phyloP scores from a whole-genome alignment of 2,329 filamentous ascomycete species.

The Cadophora luteo-olivacea region DNA sequence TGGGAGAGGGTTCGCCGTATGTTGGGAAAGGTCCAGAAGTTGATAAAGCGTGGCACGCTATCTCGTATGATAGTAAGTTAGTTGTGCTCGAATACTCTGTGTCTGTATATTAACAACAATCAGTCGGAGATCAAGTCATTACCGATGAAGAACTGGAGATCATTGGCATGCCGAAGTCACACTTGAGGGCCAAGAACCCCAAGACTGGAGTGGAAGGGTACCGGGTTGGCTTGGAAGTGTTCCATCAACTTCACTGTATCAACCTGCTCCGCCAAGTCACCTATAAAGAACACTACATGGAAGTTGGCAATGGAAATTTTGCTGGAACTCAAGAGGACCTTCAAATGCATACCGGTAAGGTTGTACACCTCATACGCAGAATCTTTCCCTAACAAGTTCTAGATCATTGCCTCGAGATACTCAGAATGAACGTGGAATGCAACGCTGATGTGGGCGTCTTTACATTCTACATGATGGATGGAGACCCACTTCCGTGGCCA shows the following conservation, averaged over 20 bases:
- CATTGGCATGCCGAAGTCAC: slow-evolving; percentile 57
- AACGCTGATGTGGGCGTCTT: slow-evolving; percentile 61
- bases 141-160: slow-evolving; percentile 58
- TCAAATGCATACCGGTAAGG: slow-evolving; percentile 47
- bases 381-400: not conserved
- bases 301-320: slow-evolving; percentile 54
- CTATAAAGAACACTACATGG: slow-evolving; percentile 57
- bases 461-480: slow-evolving; percentile 56
- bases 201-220: slow-evolving; percentile 63
- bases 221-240: slow-evolving; percentile 57
- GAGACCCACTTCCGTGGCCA: slow-evolving; percentile 57
- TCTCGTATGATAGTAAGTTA: slow-evolving; percentile 53
- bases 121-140: slow-evolving; percentile 68
- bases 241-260: slow-evolving; percentile 49
- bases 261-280: slow-evolving; percentile 52
- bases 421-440: slow-evolving; percentile 60
- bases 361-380: not conserved
- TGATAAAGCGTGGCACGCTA: slow-evolving; percentile 62
- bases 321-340: slow-evolving; percentile 51
- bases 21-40: slow-evolving; percentile 63
- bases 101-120: slow-evolving; percentile 11
- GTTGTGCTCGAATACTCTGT: not conserved
- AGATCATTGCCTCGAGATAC: slow-evolving; percentile 61
- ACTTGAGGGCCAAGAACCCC: slow-evolving; percentile 61
- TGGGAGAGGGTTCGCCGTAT: slow-evolving; percentile 53